These are phyloP conservation scores for Discostella stelligeroides DNA, from an alignment of 108 stramenopile genomes.

Conservation along the genomic window DNA sequence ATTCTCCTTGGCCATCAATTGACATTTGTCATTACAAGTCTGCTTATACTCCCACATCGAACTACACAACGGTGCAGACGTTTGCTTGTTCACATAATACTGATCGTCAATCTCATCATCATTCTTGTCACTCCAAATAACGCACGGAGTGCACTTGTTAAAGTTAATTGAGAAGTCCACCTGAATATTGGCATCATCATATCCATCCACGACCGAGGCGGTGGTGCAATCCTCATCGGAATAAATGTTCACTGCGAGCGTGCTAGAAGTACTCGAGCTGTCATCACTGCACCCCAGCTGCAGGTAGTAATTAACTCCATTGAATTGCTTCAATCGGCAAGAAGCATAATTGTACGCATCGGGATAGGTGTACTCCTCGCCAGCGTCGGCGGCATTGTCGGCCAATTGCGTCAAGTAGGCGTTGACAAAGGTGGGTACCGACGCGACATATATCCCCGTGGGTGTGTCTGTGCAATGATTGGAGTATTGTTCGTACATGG, in stretches of 20 bases:
- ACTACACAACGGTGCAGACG: conserved; percentile 74
- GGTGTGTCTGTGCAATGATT: conserved; percentile 75
- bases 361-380: conserved; percentile 70
- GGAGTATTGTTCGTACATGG: conserved; percentile 68
- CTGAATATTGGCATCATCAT: conserved; percentile 72
- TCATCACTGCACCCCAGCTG: conserved; percentile 34
- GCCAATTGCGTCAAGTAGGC: conserved; percentile 69
- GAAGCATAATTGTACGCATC: conserved; percentile 59
- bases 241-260: conserved; percentile 78
- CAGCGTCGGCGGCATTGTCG: conserved; percentile 61
- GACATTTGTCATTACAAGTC: conserved; percentile 53
- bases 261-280: conserved; percentile 32
- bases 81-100: conserved; percentile 79
- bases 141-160: conserved; percentile 76
- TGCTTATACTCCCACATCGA: conserved; percentile 79
- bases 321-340: conserved; percentile 55
- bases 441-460: conserved; percentile 71
- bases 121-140: conserved; percentile 79
- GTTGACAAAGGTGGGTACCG: conserved; percentile 69
- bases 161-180: conserved; percentile 66
- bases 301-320: conserved; percentile 44
- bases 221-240: conserved; percentile 70
- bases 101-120: conserved; percentile 83
- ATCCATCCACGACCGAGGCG: conserved; percentile 44
- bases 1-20: conserved; percentile 50